Base-by-base conservation (phyloP, 2,329 filamentous ascomycete genomes). In the Trichoderma harzianum region DNA sequence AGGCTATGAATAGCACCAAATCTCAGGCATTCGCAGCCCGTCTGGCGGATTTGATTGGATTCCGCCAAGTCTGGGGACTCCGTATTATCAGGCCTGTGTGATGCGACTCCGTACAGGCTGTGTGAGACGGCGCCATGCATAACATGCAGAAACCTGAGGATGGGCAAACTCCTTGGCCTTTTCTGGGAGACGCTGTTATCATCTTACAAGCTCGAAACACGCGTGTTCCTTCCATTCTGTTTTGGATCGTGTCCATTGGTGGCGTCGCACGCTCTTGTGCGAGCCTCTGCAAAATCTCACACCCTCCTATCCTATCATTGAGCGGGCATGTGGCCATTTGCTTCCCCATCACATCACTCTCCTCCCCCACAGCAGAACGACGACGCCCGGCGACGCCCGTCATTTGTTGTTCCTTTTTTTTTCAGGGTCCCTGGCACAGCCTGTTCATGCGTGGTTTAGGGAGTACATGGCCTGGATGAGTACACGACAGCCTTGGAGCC, bases 91-190 rank as follows among this genome's bases (percentile, higher is more conserved):
- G 16, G 34, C 28, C 47, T 34, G 21, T n/a, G 11, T 24, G 61
- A 55, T 69, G 32, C 66, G 28, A 69, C 66, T 28, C 66, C 66
- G 55, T 61, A 69, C 53, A 47, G 36, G 55, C 36, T 18, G 63
- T 16, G 62, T 66, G 63, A 66, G 63, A 36, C 63, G 16, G 43
- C 43, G 43, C 63, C 63, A 55, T 66, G 63, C 28, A 34, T 24
- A 34, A 26, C 47, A 55, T 53, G 18, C 28, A 60, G 28, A 55
- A 55, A 36, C 28, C 28, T 34, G 21, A 30, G 30, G 63, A 66
- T 55, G 10, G 60, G 34, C 60, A 62, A 63, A 43, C 30, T 62
- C 7, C 12, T 51, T 32, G 39, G n/a, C 11, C 11, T 21, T 24
- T 21, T 57, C 26, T 30, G 4, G 53, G 53, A 57, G 61, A 0